Evolutionary conservation across 75 land plant species (phyloP).

Genomic region (Azolla pinnata): DNA sequence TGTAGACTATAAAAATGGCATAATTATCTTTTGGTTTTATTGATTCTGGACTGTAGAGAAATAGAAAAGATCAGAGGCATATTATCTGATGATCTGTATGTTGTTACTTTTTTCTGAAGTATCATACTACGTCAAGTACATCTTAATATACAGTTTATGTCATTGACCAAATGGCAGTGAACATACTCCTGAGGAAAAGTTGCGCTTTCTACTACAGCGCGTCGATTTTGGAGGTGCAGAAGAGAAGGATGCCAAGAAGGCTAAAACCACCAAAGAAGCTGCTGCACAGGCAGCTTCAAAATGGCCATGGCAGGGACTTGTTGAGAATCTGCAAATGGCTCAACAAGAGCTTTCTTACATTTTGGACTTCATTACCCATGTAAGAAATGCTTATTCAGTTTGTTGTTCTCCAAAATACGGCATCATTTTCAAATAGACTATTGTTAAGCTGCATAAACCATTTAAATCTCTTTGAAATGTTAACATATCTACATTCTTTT

Average conservation of each 20-base stretch:
- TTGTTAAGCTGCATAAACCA: neutral
- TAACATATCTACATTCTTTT: no score
- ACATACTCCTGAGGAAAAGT: conserved; percentile 61
- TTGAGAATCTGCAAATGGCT: conserved; percentile 79
- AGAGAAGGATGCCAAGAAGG: conserved; percentile 63
- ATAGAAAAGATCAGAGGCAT: no score
- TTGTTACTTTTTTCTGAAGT: no score
- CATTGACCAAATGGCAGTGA: conserved; percentile 35
- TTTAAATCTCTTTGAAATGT: neutral
- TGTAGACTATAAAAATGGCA: no score
- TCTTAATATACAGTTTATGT: no score
- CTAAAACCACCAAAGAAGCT: conserved; percentile 42
- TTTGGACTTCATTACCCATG: conserved; percentile 72
- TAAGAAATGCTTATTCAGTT: conserved; percentile 16
- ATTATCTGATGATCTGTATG: no score
- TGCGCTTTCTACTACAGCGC: conserved; percentile 52
- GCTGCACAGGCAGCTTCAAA: conserved; percentile 19
- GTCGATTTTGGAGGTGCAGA: conserved; percentile 69
- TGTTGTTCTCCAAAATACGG: neutral
- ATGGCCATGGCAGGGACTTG: conserved; percentile 84
- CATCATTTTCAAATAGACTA: neutral
- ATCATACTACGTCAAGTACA: no score
- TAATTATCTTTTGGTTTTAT: no score
- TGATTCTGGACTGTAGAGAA: no score
- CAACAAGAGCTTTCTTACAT: conserved; percentile 76